Evolutionary conservation across 1,139 yeast genomes (phyloP), one percentile per base, ranked within the genome.

Genomic region (Pneumocystis murina): DNA sequence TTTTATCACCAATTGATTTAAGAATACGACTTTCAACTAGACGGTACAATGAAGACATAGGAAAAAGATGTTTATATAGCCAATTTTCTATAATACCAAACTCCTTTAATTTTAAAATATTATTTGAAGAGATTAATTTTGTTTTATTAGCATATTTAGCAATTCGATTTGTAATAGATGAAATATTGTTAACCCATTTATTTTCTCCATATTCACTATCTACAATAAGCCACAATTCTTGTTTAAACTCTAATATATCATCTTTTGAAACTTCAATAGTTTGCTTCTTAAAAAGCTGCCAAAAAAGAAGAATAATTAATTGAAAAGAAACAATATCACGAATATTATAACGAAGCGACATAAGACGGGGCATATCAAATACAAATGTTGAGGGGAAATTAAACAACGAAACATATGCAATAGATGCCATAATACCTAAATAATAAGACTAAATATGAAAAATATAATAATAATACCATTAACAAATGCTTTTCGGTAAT

Each of bases 301-400:
- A 59, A 14, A 59, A 59, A 39, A 59, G 48, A 24, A 59, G 60
- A 59, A 59, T 12, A 59, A 24, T 24, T 24, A 59, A 40, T 39
- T 39, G 41, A 40, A 59, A 39, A 40, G 48, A 39, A 24, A 59
- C 60, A 59, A 59, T 40, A 59, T 59, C 60, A 39, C 60, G 41
- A 39, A 59, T 39, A 59, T 59, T 5, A 39, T 30, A 39, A 39
- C 60, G 79, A 66, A 89, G 76, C 59, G 87, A 78, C 20, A 88
- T 84, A 66, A 89, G 77, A 66, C 96, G 79, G 3, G 94, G 84
- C 71, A 86, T 91, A 75, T 89, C 96, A 75, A 89, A 89, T n/a
- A 91, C 85, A 70, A 89, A 78, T 1, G 95, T 84, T 4, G 87
- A 83, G 58, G 96, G 96, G 72, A 87, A 89, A 71, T 87, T 94